These are phyloP conservation scores for Tremella fuciformis DNA, from an alignment of 768 basidiomycete genomes.

Conservation along the genomic window DNA sequence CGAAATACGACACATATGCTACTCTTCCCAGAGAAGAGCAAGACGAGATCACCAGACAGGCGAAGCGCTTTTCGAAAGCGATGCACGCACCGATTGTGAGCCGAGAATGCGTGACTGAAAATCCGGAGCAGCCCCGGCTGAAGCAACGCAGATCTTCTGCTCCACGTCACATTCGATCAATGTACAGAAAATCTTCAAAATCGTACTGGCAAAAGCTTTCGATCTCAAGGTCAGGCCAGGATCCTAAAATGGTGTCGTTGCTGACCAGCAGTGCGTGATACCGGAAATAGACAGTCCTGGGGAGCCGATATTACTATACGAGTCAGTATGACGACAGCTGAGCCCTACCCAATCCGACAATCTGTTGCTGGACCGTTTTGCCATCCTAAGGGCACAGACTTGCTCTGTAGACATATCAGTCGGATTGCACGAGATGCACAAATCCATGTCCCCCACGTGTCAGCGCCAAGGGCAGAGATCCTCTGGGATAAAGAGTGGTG, in stretches of 20 bases:
- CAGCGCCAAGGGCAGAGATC: too few relatives aligned
- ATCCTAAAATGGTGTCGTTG: not conserved
- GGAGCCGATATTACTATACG: conserved; percentile 90
- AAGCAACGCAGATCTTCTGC: conserved; percentile 72
- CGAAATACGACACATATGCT: conserved; percentile 95
- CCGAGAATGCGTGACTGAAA: not conserved
- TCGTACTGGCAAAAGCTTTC: conserved; percentile 63
- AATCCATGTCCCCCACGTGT: too few relatives aligned
- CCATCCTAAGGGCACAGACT: too few relatives aligned
- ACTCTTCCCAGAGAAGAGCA: conserved; percentile 96
- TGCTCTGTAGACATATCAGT: too few relatives aligned
- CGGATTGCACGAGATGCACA: too few relatives aligned
- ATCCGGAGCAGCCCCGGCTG: not conserved
- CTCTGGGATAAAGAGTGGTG: too few relatives aligned
- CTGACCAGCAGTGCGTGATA: conserved; percentile 71
- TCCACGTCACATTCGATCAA: conserved; percentile 98
- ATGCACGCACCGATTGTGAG: conserved; percentile 90
- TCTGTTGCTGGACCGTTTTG: too few relatives aligned
- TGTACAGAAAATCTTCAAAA: conserved; percentile 80
- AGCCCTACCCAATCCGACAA: too few relatives aligned
- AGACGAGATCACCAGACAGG: conserved; percentile 99
- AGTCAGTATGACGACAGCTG: conserved; percentile 55
- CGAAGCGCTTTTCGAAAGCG: conserved; percentile 94
- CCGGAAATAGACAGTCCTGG: conserved; percentile 96
- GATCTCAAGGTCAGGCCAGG: conserved; percentile 63